These are phyloP conservation scores for Acer negundo DNA, from an alignment of 345 rosid species.

Conservation along the genomic window DNA sequence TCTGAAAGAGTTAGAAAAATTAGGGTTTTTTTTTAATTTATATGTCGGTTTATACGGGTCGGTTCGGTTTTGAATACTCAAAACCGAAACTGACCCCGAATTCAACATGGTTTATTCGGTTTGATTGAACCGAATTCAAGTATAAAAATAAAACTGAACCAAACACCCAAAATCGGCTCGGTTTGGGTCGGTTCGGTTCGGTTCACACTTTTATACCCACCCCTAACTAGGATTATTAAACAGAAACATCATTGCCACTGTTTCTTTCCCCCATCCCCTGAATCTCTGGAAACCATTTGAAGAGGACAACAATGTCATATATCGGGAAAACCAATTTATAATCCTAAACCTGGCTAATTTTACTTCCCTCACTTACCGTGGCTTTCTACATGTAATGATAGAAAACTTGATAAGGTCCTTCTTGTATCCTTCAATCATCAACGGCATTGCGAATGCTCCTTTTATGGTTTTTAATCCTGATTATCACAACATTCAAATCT, in stretches of 20 bases:
- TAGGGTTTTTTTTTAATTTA: too few species aligned
- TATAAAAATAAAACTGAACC: too few species aligned
- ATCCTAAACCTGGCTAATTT: background rate
- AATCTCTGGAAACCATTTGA: background rate
- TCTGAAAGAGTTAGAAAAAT: too few species aligned
- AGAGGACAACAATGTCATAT: too few species aligned
- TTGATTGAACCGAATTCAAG: too few species aligned
- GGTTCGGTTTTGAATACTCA: too few species aligned
- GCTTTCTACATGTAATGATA: constrained; percentile 77
- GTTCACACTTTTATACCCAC: too few species aligned
- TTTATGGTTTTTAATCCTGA: constrained; percentile 71
- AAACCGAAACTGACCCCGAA: too few species aligned
- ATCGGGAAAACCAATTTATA: background rate
- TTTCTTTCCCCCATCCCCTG: background rate
- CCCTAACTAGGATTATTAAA: background rate
- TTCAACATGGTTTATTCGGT: too few species aligned
- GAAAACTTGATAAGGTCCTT: constrained; percentile 80
- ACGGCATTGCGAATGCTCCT: constrained; percentile 91
- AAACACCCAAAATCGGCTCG: too few species aligned
- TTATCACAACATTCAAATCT: constrained; percentile 11
- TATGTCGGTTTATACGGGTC: too few species aligned
- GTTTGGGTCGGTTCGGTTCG: too few species aligned
- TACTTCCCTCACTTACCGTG: constrained; percentile 23
- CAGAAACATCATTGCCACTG: background rate
- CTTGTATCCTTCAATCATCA: constrained; percentile 89